Evolutionary conservation across 371 early-diverging fungal species (phyloP).

Genomic region (Mortierella sp.): DNA sequence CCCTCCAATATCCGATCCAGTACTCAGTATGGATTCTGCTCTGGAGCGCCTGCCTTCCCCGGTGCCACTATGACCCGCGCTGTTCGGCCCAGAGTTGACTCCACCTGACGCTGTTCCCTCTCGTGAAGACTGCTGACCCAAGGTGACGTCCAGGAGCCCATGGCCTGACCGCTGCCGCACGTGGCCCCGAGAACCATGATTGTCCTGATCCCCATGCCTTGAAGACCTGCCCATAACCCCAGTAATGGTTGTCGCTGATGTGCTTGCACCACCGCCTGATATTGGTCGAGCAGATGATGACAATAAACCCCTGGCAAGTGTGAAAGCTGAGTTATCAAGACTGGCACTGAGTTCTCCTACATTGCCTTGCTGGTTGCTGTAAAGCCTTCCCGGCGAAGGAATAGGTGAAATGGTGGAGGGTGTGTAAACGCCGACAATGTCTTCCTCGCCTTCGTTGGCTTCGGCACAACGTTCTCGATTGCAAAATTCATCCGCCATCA

Average conservation of each 20-base stretch:
- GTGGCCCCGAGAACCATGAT: slow-evolving; percentile 15
- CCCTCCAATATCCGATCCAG: slow-evolving; percentile 51
- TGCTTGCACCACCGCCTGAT: background rate
- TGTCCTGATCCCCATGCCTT: slow-evolving; percentile 14
- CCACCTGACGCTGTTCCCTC: slow-evolving; percentile 21
- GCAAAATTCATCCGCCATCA: slow-evolving; percentile 7
- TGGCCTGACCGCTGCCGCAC: slow-evolving; percentile 34
- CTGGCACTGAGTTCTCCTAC: slow-evolving; percentile 31
- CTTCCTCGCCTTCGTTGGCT: slow-evolving; percentile 20
- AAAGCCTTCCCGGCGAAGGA: slow-evolving; percentile 45
- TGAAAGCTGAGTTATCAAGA: slow-evolving; percentile 28
- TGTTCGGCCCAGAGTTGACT: slow-evolving; percentile 33
- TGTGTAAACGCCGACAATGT: slow-evolving; percentile 27
- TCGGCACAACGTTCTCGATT: slow-evolving; percentile 5
- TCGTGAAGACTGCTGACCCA: slow-evolving; percentile 17
- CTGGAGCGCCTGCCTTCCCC: slow-evolving; percentile 42
- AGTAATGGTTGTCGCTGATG: background rate
- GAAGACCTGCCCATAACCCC: slow-evolving; percentile 16
- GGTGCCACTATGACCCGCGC: slow-evolving; percentile 30
- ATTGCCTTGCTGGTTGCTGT: slow-evolving; percentile 19
- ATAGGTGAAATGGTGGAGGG: slow-evolving; percentile 55
- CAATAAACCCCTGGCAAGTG: slow-evolving; percentile 34
- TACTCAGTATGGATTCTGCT: slow-evolving; percentile 45
- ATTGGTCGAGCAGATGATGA: slow-evolving; percentile 26
- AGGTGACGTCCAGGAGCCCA: slow-evolving; percentile 35